Conservation (phyloP, 225 moss, liverwort and hornwort genomes). For the Anthoceros angustus region DNA sequence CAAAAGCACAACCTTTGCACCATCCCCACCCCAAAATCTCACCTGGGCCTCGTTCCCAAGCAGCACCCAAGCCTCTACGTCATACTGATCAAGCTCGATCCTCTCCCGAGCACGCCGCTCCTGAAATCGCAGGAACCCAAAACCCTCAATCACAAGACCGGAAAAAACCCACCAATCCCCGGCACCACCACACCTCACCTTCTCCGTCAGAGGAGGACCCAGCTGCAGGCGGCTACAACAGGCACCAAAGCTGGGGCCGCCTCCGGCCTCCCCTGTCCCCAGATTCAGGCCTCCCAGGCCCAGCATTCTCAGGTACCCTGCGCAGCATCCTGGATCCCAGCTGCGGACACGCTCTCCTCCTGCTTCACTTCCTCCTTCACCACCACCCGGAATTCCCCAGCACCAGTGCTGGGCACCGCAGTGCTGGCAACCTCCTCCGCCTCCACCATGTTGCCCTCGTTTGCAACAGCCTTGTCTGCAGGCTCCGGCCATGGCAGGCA, state of each 20-base stretch:
- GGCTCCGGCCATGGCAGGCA: background rate
- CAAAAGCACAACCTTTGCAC: too few relatives aligned
- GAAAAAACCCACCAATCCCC: too few relatives aligned
- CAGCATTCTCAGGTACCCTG: too few relatives aligned
- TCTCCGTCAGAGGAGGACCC: constrained; percentile 2
- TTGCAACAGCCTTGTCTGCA: background rate
- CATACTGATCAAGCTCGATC: constrained; percentile 31
- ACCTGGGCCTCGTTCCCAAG: constrained; percentile 79
- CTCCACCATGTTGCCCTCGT: background rate
- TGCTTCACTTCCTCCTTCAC: too few relatives aligned
- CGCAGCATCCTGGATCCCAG: too few relatives aligned
- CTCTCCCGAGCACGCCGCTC: constrained; percentile 37
- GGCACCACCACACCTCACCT: background rate
- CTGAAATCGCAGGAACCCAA: constrained; percentile 10
- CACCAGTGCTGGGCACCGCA: background rate
- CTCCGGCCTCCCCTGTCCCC: background rate
- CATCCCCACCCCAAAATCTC: too few relatives aligned
- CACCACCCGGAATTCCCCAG: too few relatives aligned
- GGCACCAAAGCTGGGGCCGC: background rate
- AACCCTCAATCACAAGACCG: too few relatives aligned
- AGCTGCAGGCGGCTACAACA: background rate
- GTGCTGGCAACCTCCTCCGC: background rate
- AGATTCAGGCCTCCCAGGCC: too few relatives aligned
- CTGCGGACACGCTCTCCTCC: too few relatives aligned
- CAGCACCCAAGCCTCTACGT: constrained; percentile 70